phyloP scores from a whole-genome alignment of 2,329 filamentous ascomycete genomes.

The Chaetomiaceae sp. region DNA sequence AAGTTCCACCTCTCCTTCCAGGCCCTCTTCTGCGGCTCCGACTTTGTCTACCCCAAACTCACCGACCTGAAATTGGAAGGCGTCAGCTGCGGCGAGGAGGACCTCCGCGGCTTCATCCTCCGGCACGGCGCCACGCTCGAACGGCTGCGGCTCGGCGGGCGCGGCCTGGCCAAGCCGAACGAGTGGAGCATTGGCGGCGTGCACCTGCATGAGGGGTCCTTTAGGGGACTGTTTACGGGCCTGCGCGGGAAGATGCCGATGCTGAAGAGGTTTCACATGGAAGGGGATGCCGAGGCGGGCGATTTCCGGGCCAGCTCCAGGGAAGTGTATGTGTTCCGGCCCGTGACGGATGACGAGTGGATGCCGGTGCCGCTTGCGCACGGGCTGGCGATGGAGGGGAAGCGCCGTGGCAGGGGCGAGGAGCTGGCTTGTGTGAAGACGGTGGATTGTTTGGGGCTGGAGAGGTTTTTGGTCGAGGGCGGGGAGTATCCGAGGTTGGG shows the following conservation, averaged over 20 bases:
- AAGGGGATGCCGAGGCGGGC: constrained; percentile 44
- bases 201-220: constrained; percentile 42
- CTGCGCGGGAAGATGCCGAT: constrained; percentile 36
- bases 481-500: constrained; percentile 35
- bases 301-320: constrained; percentile 35
- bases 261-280: constrained; percentile 41
- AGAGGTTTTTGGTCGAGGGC: constrained; percentile 39
- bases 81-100: constrained; percentile 41
- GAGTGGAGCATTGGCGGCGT: constrained; percentile 42
- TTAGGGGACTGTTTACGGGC: constrained; percentile 40
- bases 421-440: constrained; percentile 23
- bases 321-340: constrained; percentile 41
- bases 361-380: constrained; percentile 16
- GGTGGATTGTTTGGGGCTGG: constrained; percentile 38
- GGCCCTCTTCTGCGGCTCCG: constrained; percentile 33
- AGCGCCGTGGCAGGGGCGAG: constrained; percentile 19
- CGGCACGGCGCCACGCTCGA: constrained; percentile 38
- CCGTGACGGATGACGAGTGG: constrained; percentile 41
- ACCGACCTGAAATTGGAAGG: constrained; percentile 42
- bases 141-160: constrained; percentile 42
- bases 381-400: constrained; percentile 23
- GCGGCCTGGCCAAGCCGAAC: constrained; percentile 38
- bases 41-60: constrained; percentile 37
- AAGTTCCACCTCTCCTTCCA: constrained; percentile 41
- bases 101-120: constrained; percentile 41